phyloP scores from a whole-genome alignment of 371 early-diverging fungal species.

The Lichtheimia ramosa region DNA sequence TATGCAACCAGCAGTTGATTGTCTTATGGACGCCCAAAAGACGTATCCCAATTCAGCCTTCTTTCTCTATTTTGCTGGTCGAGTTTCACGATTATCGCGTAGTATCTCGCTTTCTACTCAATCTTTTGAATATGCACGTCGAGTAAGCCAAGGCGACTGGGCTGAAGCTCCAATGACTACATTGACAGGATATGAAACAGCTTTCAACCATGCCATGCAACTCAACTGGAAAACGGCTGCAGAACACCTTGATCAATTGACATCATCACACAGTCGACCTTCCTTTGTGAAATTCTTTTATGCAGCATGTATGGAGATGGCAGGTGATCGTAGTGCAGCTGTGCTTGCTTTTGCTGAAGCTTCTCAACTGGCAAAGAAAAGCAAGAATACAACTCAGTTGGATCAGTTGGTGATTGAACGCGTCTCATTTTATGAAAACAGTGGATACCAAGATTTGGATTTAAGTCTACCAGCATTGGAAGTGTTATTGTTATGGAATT shows the following conservation, averaged over 20 bases:
- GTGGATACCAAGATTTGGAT: constrained; percentile 58
- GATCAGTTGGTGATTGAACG: constrained; percentile 57
- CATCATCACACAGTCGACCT: constrained; percentile 44
- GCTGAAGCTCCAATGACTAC: constrained; percentile 31
- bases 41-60: constrained; percentile 54
- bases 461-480: constrained; percentile 57
- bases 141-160: constrained; percentile 41
- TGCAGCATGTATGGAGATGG: constrained; percentile 50
- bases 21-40: constrained; percentile 48
- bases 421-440: constrained; percentile 53
- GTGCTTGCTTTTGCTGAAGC: constrained; percentile 51
- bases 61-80: constrained; percentile 60
- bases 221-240: constrained; percentile 51
- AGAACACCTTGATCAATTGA: constrained; percentile 29
- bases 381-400: constrained; percentile 27
- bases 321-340: constrained; percentile 50
- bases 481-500: constrained; percentile 61
- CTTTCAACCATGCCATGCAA: constrained; percentile 50
- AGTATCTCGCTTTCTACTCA: constrained; percentile 35
- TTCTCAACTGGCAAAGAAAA: constrained; percentile 29
- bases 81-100: constrained; percentile 41
- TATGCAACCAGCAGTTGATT: constrained; percentile 45
- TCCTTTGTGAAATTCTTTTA: constrained; percentile 50
- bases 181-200: constrained; percentile 55
- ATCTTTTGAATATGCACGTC: constrained; percentile 39